Conservation (phyloP, 352 stramenopile species). For the Saprolegnia parasitica region DNA sequence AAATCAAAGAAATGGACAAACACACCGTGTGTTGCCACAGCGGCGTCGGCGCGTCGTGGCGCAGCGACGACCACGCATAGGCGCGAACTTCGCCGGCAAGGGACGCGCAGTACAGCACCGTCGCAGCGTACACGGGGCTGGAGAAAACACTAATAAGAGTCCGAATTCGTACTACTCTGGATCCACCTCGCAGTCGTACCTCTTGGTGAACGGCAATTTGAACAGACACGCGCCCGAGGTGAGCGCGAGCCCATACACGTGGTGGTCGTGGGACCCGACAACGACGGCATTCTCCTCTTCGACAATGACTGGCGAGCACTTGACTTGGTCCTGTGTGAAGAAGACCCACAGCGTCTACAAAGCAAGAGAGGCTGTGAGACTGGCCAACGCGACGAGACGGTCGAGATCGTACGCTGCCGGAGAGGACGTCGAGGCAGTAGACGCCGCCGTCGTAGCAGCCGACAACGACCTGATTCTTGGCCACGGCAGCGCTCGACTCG, state of each 20-base stretch:
- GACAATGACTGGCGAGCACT: constrained; percentile 21
- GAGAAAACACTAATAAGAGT: constrained; percentile 19
- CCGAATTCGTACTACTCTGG: too few relatives aligned
- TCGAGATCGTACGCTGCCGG: neutral
- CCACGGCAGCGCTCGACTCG: neutral
- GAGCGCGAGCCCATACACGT: constrained; percentile 9
- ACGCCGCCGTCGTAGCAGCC: constrained; percentile 22
- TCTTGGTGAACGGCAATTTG: constrained; percentile 5
- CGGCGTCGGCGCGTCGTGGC: neutral
- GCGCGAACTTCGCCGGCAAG: constrained; percentile 1
- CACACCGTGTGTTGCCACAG: constrained; percentile 3
- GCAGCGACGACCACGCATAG: constrained; percentile 8
- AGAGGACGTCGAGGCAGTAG: constrained; percentile 5
- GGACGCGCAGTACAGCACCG: constrained; percentile 14
- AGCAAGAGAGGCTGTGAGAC: neutral
- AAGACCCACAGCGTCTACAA: constrained; percentile 8
- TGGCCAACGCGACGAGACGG: neutral
- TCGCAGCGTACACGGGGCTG: neutral
- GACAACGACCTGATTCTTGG: neutral
- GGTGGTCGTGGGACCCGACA: constrained; percentile 16
- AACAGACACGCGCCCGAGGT: neutral
- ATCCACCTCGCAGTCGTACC: constrained; percentile 1
- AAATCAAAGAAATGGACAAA: too few relatives aligned
- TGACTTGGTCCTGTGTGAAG: constrained; percentile 13
- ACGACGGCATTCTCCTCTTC: neutral